Evolutionary conservation across 2,329 filamentous ascomycete genomes (phyloP), one percentile per base, ranked within the genome.

Genomic region (Pseudogymnoascus verrucosus): DNA sequence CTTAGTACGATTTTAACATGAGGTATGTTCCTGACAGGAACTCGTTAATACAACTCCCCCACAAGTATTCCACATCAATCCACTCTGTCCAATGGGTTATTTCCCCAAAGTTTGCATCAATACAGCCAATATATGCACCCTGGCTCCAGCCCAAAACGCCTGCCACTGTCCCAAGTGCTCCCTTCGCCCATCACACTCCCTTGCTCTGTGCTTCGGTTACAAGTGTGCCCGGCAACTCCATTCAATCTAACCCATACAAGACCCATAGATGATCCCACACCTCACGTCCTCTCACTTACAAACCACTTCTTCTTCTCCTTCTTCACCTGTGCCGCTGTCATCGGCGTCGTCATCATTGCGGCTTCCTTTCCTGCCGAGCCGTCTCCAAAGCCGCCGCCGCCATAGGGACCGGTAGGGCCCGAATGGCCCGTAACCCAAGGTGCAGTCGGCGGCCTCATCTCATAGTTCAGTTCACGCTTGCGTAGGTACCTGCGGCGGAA

Each of bases 401-500:
- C 59, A 40, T 40, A 61, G 14, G 59, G 59, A n/a, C 39, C 23
- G 2, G 34, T 10, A 8, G 34, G 34, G 6, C 39, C 59, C 2
- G 36, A 36, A 11, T 39, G 36, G 19, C 59, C 59, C 1, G 51
- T 57, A 40, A 11, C 74, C 70, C 74, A 73, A 8, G 74, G 69
- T 31, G 69, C 67, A n/a, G 72, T 71, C 7, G 74, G 74, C 12
- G 70, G 71, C 51, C 70, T 67, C 67, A 75, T 73, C 67, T 76
- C 75, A 62, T 68, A 69, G 67, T 71, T 71, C 59, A 80, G 80
- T 70, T 89, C 87, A 75, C 82, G 86, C 76, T 86, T 89, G 67
- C 85, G 85, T 67, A 91, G 79, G 75, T 93, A 89, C 68, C 88
- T 87, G 64, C 86, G 85, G 68, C 90, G 89, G 77, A 90, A 85